Evolutionary conservation across 495 filamentous ascomycete species (phyloP).

Genomic region (Clavariopsis aquatica): DNA sequence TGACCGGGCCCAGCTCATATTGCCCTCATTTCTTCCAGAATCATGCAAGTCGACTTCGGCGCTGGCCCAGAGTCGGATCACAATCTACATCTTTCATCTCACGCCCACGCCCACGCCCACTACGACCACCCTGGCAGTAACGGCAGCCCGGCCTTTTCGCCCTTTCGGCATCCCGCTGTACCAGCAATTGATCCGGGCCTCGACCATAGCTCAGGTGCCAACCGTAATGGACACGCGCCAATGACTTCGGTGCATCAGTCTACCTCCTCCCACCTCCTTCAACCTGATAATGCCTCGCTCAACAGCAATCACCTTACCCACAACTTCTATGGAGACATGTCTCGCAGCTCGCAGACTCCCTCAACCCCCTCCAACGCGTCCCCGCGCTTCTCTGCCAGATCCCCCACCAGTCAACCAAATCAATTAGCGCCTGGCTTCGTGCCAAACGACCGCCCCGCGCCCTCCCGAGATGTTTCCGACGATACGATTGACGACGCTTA

Average conservation of each 20-base stretch:
- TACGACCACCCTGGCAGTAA: slow-evolving; percentile 30
- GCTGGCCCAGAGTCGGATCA: slow-evolving; percentile 36
- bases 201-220: slow-evolving; percentile 28
- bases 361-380: slow-evolving; percentile 40
- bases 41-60: slow-evolving; percentile 38
- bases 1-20: slow-evolving; percentile 21
- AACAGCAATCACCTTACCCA: slow-evolving; percentile 30
- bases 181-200: slow-evolving; percentile 39
- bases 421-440: slow-evolving; percentile 29
- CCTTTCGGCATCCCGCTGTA: slow-evolving; percentile 36
- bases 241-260: slow-evolving; percentile 33
- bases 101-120: slow-evolving; percentile 36
- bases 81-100: slow-evolving; percentile 34
- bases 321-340: slow-evolving; percentile 37
- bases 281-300: slow-evolving; percentile 34
- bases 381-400: slow-evolving; percentile 37
- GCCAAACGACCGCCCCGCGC: slow-evolving; percentile 54
- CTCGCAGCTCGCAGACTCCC: slow-evolving; percentile 34
- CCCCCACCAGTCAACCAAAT: slow-evolving; percentile 33
- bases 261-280: slow-evolving; percentile 28
- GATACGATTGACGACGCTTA: slow-evolving; percentile 84
- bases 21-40: slow-evolving; percentile 21
- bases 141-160: slow-evolving; percentile 34
- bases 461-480: slow-evolving; percentile 68
- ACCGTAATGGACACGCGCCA: slow-evolving; percentile 36